phyloP scores from a whole-genome alignment of 23 red algal genomes.

The Gracilaria gracilis region DNA sequence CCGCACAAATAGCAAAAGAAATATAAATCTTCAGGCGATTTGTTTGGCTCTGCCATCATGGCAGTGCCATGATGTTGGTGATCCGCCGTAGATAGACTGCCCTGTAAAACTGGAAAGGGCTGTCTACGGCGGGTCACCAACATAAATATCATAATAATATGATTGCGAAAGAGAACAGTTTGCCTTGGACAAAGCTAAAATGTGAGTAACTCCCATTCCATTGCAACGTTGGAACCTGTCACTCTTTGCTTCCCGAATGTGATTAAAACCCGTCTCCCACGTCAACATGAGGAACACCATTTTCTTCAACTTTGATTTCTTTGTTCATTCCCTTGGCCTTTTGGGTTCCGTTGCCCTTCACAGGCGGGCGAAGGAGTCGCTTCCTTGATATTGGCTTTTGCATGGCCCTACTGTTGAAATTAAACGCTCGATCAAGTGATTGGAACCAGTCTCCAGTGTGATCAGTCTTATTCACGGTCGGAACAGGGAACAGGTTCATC shows the following conservation, averaged over 20 bases:
- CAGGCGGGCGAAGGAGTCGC: constrained; percentile 24
- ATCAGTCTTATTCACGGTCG: constrained; percentile 94
- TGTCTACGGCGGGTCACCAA: too few species aligned
- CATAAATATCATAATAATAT: too few species aligned
- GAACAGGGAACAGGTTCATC: constrained; percentile 93
- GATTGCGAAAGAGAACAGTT: too few species aligned
- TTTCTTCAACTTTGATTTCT: neutral
- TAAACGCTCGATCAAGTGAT: constrained; percentile 87
- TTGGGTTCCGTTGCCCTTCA: constrained; percentile 16
- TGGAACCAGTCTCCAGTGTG: constrained; percentile 99
- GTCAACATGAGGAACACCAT: neutral
- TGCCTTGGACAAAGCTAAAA: too few species aligned
- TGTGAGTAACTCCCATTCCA: too few species aligned
- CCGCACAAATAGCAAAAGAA: too few species aligned
- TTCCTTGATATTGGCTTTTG: constrained; percentile 73
- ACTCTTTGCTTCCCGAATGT: neutral
- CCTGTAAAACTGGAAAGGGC: too few species aligned
- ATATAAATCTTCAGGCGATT: too few species aligned
- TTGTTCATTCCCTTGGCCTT: neutral
- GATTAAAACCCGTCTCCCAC: neutral
- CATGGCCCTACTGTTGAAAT: constrained; percentile 91
- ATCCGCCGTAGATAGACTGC: too few species aligned
- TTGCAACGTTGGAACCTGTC: neutral
- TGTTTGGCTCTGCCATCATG: too few species aligned
- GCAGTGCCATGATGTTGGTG: too few species aligned